These are phyloP conservation scores for Potentilla sterilis DNA, from an alignment of 306 rosid species.

Conservation along the genomic window DNA sequence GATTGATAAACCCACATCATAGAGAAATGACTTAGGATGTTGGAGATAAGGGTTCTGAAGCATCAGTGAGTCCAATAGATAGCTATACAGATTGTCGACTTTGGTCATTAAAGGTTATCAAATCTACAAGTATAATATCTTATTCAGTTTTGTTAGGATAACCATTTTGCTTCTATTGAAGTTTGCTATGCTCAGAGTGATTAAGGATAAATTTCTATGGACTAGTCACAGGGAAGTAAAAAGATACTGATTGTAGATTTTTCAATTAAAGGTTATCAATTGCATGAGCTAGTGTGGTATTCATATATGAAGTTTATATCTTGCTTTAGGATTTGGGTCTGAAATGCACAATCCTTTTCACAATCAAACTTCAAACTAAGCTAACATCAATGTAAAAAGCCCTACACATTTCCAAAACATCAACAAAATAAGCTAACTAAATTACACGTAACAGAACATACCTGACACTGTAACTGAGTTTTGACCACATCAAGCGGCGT, in stretches of 20 bases:
- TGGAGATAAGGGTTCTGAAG: background rate
- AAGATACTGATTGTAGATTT: background rate
- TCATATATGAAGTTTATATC: background rate
- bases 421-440: background rate
- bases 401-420: background rate
- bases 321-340: background rate
- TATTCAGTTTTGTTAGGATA: background rate
- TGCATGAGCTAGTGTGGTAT: background rate
- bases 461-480: conserved; percentile 87
- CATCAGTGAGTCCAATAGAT: background rate
- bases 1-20: background rate
- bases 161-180: background rate
- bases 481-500: conserved; percentile 84
- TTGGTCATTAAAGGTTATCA: background rate
- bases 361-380: background rate
- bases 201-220: background rate
- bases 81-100: background rate
- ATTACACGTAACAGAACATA: background rate
- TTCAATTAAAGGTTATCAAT: background rate
- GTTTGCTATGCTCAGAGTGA: background rate
- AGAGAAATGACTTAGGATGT: background rate
- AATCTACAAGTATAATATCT: background rate
- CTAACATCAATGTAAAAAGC: background rate
- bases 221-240: background rate
- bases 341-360: background rate